Evolutionary conservation across 495 filamentous ascomycete genomes (phyloP).

Genomic region (Bacidia rubella): DNA sequence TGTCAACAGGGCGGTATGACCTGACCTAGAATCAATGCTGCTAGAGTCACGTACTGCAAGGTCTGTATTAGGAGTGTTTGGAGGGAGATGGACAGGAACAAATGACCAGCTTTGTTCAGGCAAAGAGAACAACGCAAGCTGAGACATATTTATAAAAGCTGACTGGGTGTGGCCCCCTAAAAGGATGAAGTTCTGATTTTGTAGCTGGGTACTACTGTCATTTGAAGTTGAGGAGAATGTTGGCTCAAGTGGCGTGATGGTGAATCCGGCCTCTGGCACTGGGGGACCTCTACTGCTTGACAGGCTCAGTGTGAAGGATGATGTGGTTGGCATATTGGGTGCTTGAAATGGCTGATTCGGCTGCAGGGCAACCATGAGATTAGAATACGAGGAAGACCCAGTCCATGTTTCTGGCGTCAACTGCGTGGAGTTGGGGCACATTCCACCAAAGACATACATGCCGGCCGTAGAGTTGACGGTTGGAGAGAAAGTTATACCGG

Average conservation of each 20-base stretch:
- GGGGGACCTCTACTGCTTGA: constrained; percentile 43
- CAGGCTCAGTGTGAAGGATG: constrained; percentile 27
- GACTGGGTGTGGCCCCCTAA: constrained; percentile 72
- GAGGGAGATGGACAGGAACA: constrained; percentile 42
- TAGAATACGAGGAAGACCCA: constrained; percentile 59
- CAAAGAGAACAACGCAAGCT: constrained; percentile 72
- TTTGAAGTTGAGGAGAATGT: constrained; percentile 41
- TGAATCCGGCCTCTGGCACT: constrained; percentile 77
- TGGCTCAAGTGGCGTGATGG: constrained; percentile 54
- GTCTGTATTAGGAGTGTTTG: constrained; percentile 28
- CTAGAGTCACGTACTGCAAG: constrained; percentile 29
- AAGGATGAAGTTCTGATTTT: constrained; percentile 64
- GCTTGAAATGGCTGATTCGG: constrained; percentile 24
- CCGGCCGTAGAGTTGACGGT: constrained; percentile 34
- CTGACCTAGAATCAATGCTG: constrained; percentile 62
- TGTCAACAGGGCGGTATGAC: constrained; percentile 70
- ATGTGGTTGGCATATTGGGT: not conserved
- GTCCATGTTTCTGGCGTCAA: constrained; percentile 38
- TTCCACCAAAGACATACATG: constrained; percentile 75
- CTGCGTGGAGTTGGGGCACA: constrained; percentile 53
- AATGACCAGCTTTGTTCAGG: constrained; percentile 82
- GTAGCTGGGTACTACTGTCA: constrained; percentile 33
- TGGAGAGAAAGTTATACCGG: constrained; percentile 52
- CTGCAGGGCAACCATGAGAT: constrained; percentile 50
- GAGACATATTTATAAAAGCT: constrained; percentile 89